phyloP scores from a whole-genome alignment of 163 green algal species.

The Dunaliella salina region DNA sequence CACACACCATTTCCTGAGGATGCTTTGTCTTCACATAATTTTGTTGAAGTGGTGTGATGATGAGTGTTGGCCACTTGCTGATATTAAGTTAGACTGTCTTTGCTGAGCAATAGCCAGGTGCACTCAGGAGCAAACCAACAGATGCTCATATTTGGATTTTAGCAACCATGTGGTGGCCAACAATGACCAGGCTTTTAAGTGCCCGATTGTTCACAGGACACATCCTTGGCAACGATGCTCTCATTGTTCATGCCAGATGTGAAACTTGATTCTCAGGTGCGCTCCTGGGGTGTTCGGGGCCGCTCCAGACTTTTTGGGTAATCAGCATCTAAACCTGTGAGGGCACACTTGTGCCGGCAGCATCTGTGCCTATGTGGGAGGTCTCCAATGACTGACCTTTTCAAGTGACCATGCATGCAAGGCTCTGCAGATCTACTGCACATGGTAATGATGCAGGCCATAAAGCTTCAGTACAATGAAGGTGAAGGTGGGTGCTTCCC shows the following conservation, averaged over 20 bases:
- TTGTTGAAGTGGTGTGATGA: too few relatives aligned
- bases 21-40: too few relatives aligned
- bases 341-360: not conserved
- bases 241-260: conserved; percentile 36
- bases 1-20: too few relatives aligned
- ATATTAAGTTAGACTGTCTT: not conserved
- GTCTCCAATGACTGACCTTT: too few relatives aligned
- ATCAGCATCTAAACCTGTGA: not conserved
- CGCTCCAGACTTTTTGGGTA: too few relatives aligned
- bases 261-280: conserved; percentile 16
- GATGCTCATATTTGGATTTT: not conserved
- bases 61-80: too few relatives aligned
- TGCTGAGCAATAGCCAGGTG: not conserved
- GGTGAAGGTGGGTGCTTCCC: conserved; percentile 69
- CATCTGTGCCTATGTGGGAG: not conserved
- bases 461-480: conserved; percentile 76
- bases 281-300: not conserved
- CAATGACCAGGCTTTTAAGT: not conserved
- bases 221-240: conserved; percentile 53
- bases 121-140: not conserved
- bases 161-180: not conserved
- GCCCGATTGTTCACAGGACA: conserved; percentile 19
- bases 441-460: conserved; percentile 39
- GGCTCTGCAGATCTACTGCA: not conserved
- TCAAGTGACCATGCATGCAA: too few relatives aligned